Base-by-base conservation (phyloP, 208 protist species). In the Trypanosoma vivax region DNA sequence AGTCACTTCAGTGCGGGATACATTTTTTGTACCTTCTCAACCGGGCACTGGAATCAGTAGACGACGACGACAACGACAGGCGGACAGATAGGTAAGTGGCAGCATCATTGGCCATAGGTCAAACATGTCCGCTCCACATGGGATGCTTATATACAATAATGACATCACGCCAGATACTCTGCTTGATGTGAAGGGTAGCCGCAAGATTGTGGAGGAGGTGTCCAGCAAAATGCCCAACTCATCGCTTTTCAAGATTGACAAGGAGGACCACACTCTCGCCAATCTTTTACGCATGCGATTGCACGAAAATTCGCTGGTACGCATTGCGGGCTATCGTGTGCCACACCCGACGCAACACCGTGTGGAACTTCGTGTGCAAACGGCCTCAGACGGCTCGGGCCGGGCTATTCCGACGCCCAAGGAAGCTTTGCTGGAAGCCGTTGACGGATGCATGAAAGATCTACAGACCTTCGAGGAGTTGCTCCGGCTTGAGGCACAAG, bases 71-170 rank as follows among this genome's bases (percentile, higher is more conserved):
- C 33, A 37, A 37, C 0, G 14, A 37, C 33, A 37, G 9, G 14
- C 33, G 14, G 33, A 14, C 9, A 37, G 10, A 28, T 2, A n/a
- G 25, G 25, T 29, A 28, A 10, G 5, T 14, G 47, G 31, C n/a
- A 18, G 9, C 18, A 21, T 45, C 9, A 21, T 23, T 39, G 16
- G 7, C 10, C 9, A 10, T 31, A 41, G 28, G 16, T 42, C 1
- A 48, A 68, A 19, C 13, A 85, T 85, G 87, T 68, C 83, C 38
- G 58, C 75, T 28, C 65, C 79, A 38, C 87, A 94, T 79, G 87
- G 87, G 43, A 94, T 94, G 87, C 79, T 94, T 46, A 85, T 91
- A 39, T 90, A 88, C 68, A 82, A 90, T 58, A 94, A 94, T 68
- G 87, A 94, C 45, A 94, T 94, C 76, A 84, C 78, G 2, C 71